Evolutionary conservation across 208 protist genomes (phyloP).

Genomic region (Wallacemonas sp.): DNA sequence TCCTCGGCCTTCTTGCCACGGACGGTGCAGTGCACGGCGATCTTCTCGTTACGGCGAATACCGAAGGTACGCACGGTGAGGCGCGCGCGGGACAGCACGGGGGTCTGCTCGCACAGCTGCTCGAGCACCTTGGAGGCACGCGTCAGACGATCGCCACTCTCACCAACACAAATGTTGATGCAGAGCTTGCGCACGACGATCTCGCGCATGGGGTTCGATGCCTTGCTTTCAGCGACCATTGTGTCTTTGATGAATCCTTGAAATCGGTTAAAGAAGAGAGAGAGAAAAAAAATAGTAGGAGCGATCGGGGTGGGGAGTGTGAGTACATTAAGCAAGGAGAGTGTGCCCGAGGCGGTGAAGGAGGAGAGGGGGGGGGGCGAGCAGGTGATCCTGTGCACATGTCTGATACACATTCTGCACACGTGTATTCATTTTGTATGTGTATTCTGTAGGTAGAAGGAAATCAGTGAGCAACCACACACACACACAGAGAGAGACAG

Average conservation of each 20-base stretch:
- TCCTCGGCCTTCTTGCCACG: constrained; percentile 99
- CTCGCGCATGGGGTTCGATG: constrained; percentile 96
- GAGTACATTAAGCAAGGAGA: no score
- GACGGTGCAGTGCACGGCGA: constrained; percentile 98
- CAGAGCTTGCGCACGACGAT: constrained; percentile 99
- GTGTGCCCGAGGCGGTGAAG: no score
- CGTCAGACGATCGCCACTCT: constrained; percentile 98
- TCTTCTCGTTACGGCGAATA: constrained; percentile 99
- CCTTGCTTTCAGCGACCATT: constrained; percentile 87
- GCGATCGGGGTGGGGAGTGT: not conserved
- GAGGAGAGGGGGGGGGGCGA: no score
- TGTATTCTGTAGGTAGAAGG: no score
- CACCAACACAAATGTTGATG: constrained; percentile 99
- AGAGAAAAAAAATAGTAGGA: constrained; percentile 7
- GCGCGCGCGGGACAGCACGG: constrained; percentile 96
- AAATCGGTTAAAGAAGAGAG: not conserved
- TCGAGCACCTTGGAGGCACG: constrained; percentile 99
- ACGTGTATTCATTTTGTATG: no score
- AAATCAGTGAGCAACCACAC: no score
- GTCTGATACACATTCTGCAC: no score
- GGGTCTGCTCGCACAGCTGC: constrained; percentile 98
- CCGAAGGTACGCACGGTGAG: constrained; percentile 99
- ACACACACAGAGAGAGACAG: no score
- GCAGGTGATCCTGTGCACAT: no score
- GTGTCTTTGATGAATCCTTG: constrained; percentile 27